Evolutionary conservation across 2,329 filamentous ascomycete genomes (phyloP).

Genomic region (Graphium sp.): DNA sequence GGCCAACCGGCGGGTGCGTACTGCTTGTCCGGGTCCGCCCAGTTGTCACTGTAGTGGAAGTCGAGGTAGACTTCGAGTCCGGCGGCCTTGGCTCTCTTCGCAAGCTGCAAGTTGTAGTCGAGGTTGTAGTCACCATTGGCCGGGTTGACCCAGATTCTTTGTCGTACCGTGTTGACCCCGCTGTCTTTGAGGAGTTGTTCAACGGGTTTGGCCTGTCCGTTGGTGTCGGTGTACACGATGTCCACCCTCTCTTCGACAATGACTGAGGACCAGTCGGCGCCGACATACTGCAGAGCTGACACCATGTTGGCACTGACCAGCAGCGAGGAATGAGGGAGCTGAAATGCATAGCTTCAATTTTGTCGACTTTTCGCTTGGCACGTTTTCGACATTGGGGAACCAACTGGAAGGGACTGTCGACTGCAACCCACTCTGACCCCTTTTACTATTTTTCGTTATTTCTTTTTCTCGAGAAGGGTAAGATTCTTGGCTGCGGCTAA

Average conservation of each 20-base stretch:
- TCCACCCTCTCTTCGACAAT: conserved; percentile 44
- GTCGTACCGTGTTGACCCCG: conserved; percentile 54
- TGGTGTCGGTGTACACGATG: conserved; percentile 39
- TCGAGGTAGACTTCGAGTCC: conserved; percentile 46
- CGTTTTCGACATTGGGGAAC: no score
- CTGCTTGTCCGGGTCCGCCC: conserved; percentile 53
- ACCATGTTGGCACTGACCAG: no score
- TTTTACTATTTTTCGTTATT: no score
- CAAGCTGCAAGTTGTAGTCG: conserved; percentile 53
- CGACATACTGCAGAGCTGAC: conserved; percentile 43
- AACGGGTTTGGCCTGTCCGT: conserved; percentile 33
- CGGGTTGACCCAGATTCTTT: conserved; percentile 57
- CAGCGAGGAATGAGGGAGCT: no score
- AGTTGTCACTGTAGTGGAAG: conserved; percentile 52
- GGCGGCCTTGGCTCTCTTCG: conserved; percentile 43
- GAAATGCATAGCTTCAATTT: no score
- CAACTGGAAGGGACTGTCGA: no score
- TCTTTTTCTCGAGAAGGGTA: no score
- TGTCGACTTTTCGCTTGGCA: no score
- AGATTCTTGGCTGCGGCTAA: no score
- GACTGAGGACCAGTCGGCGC: conserved; percentile 56
- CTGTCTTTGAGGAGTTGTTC: conserved; percentile 44
- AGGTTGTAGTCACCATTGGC: conserved; percentile 48
- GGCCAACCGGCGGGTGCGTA: conserved; percentile 47
- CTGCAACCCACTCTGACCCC: no score